Percentiles rank a stretch among this genome's conserved stretches.
These are phyloP conservation scores for Collybia mongolica DNA, from an alignment of 768 basidiomycete genomes.

Conservation along the genomic window DNA sequence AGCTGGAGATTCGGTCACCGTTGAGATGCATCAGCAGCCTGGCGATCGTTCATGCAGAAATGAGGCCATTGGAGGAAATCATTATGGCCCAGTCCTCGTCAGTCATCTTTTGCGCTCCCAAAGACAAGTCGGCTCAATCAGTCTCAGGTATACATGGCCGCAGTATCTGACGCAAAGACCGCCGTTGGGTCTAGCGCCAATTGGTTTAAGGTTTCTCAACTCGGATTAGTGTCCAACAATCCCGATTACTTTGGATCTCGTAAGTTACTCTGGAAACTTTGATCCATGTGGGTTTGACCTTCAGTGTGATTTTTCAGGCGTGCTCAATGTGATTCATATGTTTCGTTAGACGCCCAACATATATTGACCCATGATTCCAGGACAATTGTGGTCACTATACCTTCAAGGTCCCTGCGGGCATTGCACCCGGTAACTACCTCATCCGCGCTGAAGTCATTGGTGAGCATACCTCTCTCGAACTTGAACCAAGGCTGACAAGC, in stretches of 20 bases:
- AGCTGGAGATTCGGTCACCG: conserved; percentile 47
- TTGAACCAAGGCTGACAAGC: not conserved
- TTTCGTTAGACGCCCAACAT: no score
- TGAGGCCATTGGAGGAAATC: conserved; percentile 51
- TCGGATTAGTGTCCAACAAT: conserved; percentile 46
- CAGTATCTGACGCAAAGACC: conserved; percentile 41
- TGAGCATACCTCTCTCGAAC: conserved; percentile 15
- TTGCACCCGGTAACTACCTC: conserved; percentile 44
- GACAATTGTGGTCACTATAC: conserved; percentile 56
- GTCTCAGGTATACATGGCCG: conserved; percentile 43
- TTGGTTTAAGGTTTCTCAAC: conserved; percentile 55
- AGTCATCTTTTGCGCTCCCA: conserved; percentile 3
- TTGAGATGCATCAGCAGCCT: conserved; percentile 57
- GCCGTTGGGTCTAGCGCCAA: conserved; percentile 38
- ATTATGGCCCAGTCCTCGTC: conserved; percentile 46
- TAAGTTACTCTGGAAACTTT: conserved; percentile 12
- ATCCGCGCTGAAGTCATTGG: conserved; percentile 48
- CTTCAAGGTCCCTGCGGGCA: conserved; percentile 41
- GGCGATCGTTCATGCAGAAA: conserved; percentile 41
- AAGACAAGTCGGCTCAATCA: not conserved
- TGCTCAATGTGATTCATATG: conserved; percentile 22
- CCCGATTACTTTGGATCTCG: conserved; percentile 46
- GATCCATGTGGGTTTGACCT: not conserved
- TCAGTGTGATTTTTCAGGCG: conserved; percentile 16
- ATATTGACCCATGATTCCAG: conserved; percentile 12